Evolutionary conservation across 768 basidiomycete genomes (phyloP).

Genomic region (Panus rudis): DNA sequence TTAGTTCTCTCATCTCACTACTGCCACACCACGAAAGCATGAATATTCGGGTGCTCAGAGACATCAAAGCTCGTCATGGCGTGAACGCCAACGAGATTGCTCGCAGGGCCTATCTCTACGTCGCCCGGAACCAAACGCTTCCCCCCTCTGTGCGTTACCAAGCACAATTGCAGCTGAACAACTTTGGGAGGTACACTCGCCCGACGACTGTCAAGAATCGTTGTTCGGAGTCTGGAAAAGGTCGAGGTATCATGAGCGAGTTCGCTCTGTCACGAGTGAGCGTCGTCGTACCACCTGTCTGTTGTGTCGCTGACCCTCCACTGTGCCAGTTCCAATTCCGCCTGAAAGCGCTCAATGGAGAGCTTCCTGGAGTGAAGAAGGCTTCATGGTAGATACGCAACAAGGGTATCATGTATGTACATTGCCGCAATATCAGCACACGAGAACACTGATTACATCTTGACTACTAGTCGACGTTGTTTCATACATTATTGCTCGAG

Average conservation of each 20-base stretch:
- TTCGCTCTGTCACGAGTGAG: slow-evolving; percentile 79
- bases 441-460: not conserved
- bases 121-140: slow-evolving; percentile 88
- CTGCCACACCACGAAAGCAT: too few relatives aligned
- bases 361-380: slow-evolving; percentile 83
- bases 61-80: slow-evolving; percentile 69
- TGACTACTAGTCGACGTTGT: not conserved
- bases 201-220: slow-evolving; percentile 88
- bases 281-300: slow-evolving; percentile 4
- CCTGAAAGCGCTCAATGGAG: slow-evolving; percentile 70
- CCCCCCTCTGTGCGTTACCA: slow-evolving; percentile 86
- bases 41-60: slow-evolving; percentile 56
- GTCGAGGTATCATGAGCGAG: slow-evolving; percentile 83
- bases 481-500: not conserved
- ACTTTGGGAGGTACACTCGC: slow-evolving; percentile 74
- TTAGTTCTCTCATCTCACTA: too few relatives aligned
- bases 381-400: slow-evolving; percentile 73
- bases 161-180: slow-evolving; percentile 89
- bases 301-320: not conserved
- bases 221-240: slow-evolving; percentile 78
- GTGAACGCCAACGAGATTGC: slow-evolving; percentile 73
- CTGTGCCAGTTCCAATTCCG: slow-evolving; percentile 81
- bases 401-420: not conserved
- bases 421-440: not conserved
- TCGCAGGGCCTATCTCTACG: slow-evolving; percentile 86